phyloP scores from a whole-genome alignment of 306 rosid species.

The Sechiopsis laciniata region DNA sequence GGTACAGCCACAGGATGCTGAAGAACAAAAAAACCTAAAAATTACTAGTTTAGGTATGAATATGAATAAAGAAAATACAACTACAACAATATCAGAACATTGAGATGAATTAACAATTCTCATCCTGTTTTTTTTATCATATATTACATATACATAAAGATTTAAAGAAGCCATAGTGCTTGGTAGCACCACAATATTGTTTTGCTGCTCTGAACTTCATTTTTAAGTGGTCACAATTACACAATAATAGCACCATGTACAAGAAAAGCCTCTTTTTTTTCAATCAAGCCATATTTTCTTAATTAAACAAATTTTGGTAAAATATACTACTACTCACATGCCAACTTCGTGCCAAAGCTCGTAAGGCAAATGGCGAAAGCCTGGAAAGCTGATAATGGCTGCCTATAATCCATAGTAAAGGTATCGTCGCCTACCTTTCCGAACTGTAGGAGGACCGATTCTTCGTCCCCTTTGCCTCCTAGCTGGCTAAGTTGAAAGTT shows the following conservation, averaged over 20 bases:
- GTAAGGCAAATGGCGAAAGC: slow-evolving; percentile 97
- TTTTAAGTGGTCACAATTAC: slow-evolving; percentile 14
- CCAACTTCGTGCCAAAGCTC: slow-evolving; percentile 96
- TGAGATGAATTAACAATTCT: slow-evolving; percentile 9
- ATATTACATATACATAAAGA: slow-evolving; percentile 19
- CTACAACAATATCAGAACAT: not conserved
- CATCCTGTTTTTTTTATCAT: not conserved
- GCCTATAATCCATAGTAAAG: slow-evolving; percentile 94
- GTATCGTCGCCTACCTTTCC: slow-evolving; percentile 91
- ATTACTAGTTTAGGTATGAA: not conserved
- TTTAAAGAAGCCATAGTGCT: slow-evolving; percentile 15
- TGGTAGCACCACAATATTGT: slow-evolving; percentile 6
- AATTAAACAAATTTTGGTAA: slow-evolving; percentile 30
- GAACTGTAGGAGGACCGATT: slow-evolving; percentile 71
- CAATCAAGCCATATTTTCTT: slow-evolving; percentile 22
- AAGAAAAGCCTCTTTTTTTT: not conserved
- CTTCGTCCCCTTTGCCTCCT: slow-evolving; percentile 87
- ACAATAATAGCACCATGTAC: slow-evolving; percentile 24
- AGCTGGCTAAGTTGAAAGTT: slow-evolving; percentile 94
- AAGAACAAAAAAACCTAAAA: not conserved
- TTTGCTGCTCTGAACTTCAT: slow-evolving; percentile 5
- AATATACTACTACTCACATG: slow-evolving; percentile 60
- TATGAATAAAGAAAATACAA: not conserved
- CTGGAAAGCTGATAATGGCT: slow-evolving; percentile 90
- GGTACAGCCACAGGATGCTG: too few relatives aligned